Conservation (phyloP, 768 basidiomycete species). For the Tylopilus balloui region DNA sequence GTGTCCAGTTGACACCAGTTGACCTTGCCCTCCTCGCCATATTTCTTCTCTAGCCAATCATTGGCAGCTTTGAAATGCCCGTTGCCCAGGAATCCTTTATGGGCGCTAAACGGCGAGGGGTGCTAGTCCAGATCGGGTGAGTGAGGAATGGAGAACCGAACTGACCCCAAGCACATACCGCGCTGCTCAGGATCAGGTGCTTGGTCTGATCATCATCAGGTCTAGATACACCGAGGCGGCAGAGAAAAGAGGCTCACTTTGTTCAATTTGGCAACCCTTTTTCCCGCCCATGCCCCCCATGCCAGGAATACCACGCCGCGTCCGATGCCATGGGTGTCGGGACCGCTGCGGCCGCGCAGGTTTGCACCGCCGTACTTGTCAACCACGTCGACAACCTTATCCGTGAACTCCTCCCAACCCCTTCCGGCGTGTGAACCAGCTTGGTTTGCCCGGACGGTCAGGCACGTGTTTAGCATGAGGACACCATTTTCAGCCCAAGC, state of each 20-base stretch:
- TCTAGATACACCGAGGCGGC: slow-evolving; percentile 13
- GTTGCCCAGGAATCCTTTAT: slow-evolving; percentile 82
- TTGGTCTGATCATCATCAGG: slow-evolving; percentile 49
- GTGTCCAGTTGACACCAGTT: slow-evolving; percentile 59
- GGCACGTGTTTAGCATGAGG: slow-evolving; percentile 85
- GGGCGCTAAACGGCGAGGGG: slow-evolving; percentile 77
- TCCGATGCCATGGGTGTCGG: slow-evolving; percentile 48
- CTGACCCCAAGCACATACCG: slow-evolving; percentile 44
- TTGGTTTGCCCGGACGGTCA: slow-evolving; percentile 74
- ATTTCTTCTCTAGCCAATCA: slow-evolving; percentile 76
- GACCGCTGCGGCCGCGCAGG: slow-evolving; percentile 37
- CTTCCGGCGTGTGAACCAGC: slow-evolving; percentile 79
- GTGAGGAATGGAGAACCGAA: slow-evolving; percentile 19
- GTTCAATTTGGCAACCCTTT: slow-evolving; percentile 73
- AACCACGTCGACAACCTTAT: slow-evolving; percentile 72
- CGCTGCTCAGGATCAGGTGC: slow-evolving; percentile 73
- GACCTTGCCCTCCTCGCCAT: slow-evolving; percentile 68
- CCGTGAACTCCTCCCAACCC: slow-evolving; percentile 93
- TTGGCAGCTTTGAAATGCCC: slow-evolving; percentile 86
- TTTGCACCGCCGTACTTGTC: slow-evolving; percentile 74
- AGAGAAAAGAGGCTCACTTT: slow-evolving; percentile 43
- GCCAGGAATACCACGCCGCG: slow-evolving; percentile 84
- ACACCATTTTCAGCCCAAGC: slow-evolving; percentile 85
- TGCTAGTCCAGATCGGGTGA: slow-evolving; percentile 50
- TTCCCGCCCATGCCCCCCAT: slow-evolving; percentile 86